Evolutionary conservation across 2,329 filamentous ascomycete genomes (phyloP).

Genomic region (Penicillium crustosum): DNA sequence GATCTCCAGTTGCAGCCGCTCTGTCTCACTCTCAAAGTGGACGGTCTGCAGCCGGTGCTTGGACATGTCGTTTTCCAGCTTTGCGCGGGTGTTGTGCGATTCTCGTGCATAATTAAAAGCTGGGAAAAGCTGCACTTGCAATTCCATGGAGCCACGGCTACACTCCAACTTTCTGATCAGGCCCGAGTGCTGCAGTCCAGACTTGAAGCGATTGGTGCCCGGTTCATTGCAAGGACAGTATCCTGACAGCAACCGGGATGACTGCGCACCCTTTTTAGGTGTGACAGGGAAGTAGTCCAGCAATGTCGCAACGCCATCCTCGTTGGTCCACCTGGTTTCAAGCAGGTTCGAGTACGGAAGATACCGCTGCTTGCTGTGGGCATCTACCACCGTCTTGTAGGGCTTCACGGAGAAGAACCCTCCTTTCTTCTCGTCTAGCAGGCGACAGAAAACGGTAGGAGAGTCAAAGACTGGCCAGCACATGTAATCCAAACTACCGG

Average conservation of each 20-base stretch:
- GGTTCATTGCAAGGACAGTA: slow-evolving; percentile 37
- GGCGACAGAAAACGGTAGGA: slow-evolving; percentile 70
- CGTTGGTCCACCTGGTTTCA: slow-evolving; percentile 74
- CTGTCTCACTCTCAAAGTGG: slow-evolving; percentile 59
- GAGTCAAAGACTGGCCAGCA: slow-evolving; percentile 82
- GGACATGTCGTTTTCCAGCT: slow-evolving; percentile 38
- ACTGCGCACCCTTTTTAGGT: slow-evolving; percentile 53
- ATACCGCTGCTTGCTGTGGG: slow-evolving; percentile 75
- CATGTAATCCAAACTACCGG: slow-evolving; percentile 74
- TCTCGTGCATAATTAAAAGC: slow-evolving; percentile 70
- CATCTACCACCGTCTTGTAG: slow-evolving; percentile 48
- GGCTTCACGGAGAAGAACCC: slow-evolving; percentile 67
- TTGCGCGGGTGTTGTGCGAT: slow-evolving; percentile 49
- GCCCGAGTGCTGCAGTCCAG: slow-evolving; percentile 42
- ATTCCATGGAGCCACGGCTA: slow-evolving; percentile 63
- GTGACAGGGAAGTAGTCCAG: slow-evolving; percentile 75
- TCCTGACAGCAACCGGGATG: slow-evolving; percentile 31
- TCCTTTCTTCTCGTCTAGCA: slow-evolving; percentile 72
- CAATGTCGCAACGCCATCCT: slow-evolving; percentile 71
- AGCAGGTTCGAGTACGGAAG: slow-evolving; percentile 72
- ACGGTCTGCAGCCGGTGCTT: slow-evolving; percentile 57
- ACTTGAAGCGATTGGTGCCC: slow-evolving; percentile 53
- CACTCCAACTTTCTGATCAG: slow-evolving; percentile 71
- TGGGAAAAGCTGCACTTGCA: slow-evolving; percentile 71
- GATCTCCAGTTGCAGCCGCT: slow-evolving; percentile 67